A percentile compares a stretch with the other conserved stretches of the same genome.
Conservation (phyloP, 805 yeast species). For the Candida takata region DNA sequence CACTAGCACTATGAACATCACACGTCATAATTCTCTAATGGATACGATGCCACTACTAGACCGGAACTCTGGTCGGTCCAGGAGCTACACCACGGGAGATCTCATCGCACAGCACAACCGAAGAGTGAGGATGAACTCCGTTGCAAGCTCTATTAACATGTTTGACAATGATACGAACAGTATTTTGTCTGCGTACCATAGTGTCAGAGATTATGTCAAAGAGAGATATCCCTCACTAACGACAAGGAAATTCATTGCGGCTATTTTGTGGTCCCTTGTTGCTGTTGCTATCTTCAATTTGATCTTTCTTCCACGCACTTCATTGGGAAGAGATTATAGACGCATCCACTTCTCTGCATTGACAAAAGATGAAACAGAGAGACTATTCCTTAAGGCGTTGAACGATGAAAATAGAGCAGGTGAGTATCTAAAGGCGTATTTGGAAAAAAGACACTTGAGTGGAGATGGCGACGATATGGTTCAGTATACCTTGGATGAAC, state of each 20-base stretch:
- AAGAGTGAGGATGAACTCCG: conserved; percentile 10
- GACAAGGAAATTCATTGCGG: conserved; percentile 17
- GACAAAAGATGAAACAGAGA: conserved; percentile 62
- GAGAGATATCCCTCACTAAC: conserved; percentile 17
- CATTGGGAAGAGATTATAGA: conserved; percentile 72
- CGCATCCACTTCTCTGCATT: conserved; percentile 61
- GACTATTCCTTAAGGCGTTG: conserved; percentile 44
- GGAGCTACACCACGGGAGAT: conserved; percentile 13
- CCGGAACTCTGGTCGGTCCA: background rate
- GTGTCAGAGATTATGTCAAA: conserved; percentile 17
- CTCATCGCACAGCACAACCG: conserved; percentile 12
- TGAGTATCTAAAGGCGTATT: conserved; percentile 28
- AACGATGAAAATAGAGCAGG: conserved; percentile 15
- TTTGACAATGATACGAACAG: conserved; percentile 3
- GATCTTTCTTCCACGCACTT: conserved; percentile 77
- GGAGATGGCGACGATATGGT: conserved; percentile 29
- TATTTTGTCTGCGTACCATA: conserved; percentile 10
- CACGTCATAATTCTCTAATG: background rate
- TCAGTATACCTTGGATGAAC: conserved; percentile 43
- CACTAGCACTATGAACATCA: background rate
- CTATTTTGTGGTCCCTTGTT: conserved; percentile 18
- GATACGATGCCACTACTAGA: background rate
- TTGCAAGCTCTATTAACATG: conserved; percentile 3
- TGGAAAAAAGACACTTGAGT: conserved; percentile 21
- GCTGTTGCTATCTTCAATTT: conserved; percentile 41